Evolutionary conservation across 805 yeast genomes (phyloP), one percentile per base, ranked within the genome.

Genomic region (Teunomyces panamensis): DNA sequence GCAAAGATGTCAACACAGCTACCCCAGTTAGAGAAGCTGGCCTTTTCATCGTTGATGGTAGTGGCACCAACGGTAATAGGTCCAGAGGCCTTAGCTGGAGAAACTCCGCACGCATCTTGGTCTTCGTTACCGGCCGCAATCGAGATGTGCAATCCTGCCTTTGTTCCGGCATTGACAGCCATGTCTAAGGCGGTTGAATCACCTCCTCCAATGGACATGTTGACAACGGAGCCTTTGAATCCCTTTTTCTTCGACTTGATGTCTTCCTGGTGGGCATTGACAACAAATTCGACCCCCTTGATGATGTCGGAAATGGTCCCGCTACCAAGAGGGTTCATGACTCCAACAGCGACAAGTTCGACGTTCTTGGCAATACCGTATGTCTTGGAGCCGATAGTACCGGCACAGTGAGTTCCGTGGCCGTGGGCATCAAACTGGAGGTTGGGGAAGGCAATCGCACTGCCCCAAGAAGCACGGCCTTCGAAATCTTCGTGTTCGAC

Each of bases 41-140:
- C 98, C 76, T 96, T 89, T 46, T 82, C 75, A 64, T 94, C 98
- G 45, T 87, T 80, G 57, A 87, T 77, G 48, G 95, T 87, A 9
- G 96, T 85, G 17, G 99, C 98, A 67, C 97, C 99, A 44, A 92
- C 98, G 42, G 97, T 89, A 60, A 92, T 80, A 39, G 96, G 89
- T 48, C 79, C 79, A 54, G 77, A 84, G 42, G 95, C 91, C 47
- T 90, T 78, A 42, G 97, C 96, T 45, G 98, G 98, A 4, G 97
- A 90, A 46, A 83, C 80, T 66, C 83, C 80, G 78, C 98, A 92
- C 47, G 98, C 96, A 67, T 91, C 96, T 58, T 84, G 87, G 65
- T 87, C 85, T 63, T 87, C 96, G 68, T 92, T 91, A 72, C 97
- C 98, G 28, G 97, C 97, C 44, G 98, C 97, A 54, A 89, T 96